A percentile compares a stretch with the other conserved stretches of the same genome.
Conservation (phyloP, 2,329 filamentous ascomycete species). For the Epichloe gansuensis region DNA sequence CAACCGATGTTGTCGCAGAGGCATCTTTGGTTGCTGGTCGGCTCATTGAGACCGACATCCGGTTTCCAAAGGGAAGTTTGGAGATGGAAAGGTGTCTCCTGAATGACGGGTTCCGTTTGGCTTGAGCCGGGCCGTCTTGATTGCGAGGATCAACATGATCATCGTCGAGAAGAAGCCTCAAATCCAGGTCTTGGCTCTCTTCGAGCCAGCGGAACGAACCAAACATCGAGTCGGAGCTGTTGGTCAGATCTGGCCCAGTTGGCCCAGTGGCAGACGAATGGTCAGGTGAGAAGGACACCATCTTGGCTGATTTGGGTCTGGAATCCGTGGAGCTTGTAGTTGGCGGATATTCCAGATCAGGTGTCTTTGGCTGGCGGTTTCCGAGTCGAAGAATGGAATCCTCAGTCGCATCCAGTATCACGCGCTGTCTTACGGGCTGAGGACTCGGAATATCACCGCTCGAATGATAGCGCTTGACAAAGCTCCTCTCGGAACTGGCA, state of each 20-base stretch:
- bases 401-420: constrained; percentile 22
- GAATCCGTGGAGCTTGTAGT: neutral
- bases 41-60: constrained; percentile 37
- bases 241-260: constrained; percentile 6
- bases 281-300: constrained; percentile 13
- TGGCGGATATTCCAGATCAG: constrained; percentile 8
- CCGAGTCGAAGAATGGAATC: constrained; percentile 14
- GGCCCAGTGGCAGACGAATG: constrained; percentile 2
- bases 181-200: constrained; percentile 56
- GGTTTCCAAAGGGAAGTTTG: constrained; percentile 45
- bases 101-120: constrained; percentile 46
- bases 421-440: constrained; percentile 20
- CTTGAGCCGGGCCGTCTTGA: constrained; percentile 31
- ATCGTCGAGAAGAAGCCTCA: constrained; percentile 54
- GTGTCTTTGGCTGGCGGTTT: constrained; percentile 14
- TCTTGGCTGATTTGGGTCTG: constrained; percentile 9
- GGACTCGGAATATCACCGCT: constrained; percentile 52
- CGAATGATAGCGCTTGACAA: constrained; percentile 52
- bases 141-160: constrained; percentile 50
- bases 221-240: constrained; percentile 39
- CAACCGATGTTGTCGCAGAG: constrained; percentile 16
- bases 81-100: constrained; percentile 60
- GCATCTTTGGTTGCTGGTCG: constrained; percentile 34
- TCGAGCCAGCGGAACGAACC: constrained; percentile 65
- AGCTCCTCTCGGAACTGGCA: neutral